phyloP scores from a whole-genome alignment of 225 moss, liverwort and hornwort species.

The Pseudoscleropodium purum region DNA sequence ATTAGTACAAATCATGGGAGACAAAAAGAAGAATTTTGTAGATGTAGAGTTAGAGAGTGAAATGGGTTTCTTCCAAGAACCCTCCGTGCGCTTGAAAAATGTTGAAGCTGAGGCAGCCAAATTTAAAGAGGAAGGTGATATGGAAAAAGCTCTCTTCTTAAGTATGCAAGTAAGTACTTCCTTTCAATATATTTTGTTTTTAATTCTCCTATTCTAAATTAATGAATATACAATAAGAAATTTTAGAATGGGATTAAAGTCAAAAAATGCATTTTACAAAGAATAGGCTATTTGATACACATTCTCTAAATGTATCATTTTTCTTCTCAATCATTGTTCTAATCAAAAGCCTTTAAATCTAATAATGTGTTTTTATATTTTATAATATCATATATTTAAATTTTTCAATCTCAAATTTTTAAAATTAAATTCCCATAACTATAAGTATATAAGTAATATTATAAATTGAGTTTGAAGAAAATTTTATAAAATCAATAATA shows the following conservation, averaged over 20 bases:
- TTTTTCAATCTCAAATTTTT: not conserved
- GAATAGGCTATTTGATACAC: not conserved
- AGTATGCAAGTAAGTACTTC: constrained; percentile 49
- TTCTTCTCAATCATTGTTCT: not conserved
- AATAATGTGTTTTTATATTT: not conserved
- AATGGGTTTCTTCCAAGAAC: constrained; percentile 41
- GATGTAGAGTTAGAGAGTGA: constrained; percentile 12
- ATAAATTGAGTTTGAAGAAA: not conserved
- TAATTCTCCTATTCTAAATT: not conserved
- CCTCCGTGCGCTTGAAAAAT: constrained; percentile 31
- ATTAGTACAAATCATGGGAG: not conserved
- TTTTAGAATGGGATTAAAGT: not conserved
- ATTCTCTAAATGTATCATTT: not conserved
- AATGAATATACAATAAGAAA: not conserved
- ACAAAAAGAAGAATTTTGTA: constrained; percentile 8
- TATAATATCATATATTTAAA: too few relatives aligned
- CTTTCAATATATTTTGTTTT: not conserved
- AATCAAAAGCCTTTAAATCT: not conserved
- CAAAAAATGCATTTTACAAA: not conserved
- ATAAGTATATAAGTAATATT: not conserved
- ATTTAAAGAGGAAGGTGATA: constrained; percentile 46
- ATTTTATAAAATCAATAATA: not conserved
- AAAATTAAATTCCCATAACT: rapidly evolving
- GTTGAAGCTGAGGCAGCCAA: constrained; percentile 36
- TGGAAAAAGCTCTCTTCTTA: constrained; percentile 47